A percentile compares a stretch with the other conserved stretches of the same genome.
phyloP scores from a whole-genome alignment of 2,329 filamentous ascomycete genomes.

The Fonsecaea erecta region DNA sequence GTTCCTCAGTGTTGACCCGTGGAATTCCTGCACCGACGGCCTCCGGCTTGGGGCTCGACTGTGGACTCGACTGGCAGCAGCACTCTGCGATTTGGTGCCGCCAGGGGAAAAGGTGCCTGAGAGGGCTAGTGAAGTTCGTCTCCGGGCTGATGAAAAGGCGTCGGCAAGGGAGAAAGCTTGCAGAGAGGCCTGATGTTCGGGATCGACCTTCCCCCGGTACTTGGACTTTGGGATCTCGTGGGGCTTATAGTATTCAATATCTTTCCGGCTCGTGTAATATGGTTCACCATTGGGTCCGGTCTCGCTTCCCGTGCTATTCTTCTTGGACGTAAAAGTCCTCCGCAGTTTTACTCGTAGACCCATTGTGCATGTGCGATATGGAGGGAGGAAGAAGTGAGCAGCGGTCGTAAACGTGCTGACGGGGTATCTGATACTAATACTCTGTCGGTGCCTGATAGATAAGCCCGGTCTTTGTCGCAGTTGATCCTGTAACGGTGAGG shows the following conservation, averaged over 20 bases:
- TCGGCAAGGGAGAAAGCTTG: constrained; percentile 52
- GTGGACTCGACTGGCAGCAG: constrained; percentile 21
- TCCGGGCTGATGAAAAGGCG: constrained; percentile 27
- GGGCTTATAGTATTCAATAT: constrained; percentile 55
- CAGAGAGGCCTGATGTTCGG: constrained; percentile 49
- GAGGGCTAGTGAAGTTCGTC: constrained; percentile 33
- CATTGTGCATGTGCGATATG: constrained; percentile 23
- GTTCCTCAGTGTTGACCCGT: constrained; percentile 18
- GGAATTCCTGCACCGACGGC: constrained; percentile 14
- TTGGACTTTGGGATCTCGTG: constrained; percentile 55
- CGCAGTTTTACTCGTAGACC: constrained; percentile 32
- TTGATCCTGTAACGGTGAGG: background rate
- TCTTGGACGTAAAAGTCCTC: constrained; percentile 31
- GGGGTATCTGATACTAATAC: background rate
- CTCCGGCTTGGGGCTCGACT: constrained; percentile 30
- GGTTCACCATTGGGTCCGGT: constrained; percentile 23
- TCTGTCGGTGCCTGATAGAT: background rate
- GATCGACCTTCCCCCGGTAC: constrained; percentile 54
- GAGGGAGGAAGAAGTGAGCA: background rate
- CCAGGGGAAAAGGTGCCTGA: constrained; percentile 37
- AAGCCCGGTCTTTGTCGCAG: background rate
- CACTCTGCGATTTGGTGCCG: constrained; percentile 39
- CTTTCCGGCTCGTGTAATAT: constrained; percentile 40
- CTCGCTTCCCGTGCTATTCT: constrained; percentile 15
- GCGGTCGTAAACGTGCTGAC: background rate